phyloP scores from a whole-genome alignment of 768 basidiomycete species.

The Naganishia onofrii region DNA sequence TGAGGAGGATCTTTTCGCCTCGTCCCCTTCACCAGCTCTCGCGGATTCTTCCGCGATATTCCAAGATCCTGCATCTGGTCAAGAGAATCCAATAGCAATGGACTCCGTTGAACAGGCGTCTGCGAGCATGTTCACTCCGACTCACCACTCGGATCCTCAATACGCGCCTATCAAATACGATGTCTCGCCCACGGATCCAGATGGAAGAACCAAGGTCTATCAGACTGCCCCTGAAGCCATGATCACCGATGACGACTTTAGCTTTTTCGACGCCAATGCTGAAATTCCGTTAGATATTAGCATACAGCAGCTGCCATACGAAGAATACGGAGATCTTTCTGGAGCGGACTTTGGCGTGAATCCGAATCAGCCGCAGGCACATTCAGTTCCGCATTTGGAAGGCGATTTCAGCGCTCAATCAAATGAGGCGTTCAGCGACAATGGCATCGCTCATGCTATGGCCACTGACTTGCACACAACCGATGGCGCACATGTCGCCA shows the following conservation, averaged over 20 bases:
- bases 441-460: neutral
- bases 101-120: conserved; percentile 32
- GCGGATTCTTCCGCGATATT: neutral
- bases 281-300: neutral
- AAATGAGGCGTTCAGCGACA: neutral
- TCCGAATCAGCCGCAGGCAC: neutral
- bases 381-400: neutral
- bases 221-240: conserved; percentile 2
- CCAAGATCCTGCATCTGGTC: conserved; percentile 7
- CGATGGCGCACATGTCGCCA: neutral
- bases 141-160: neutral
- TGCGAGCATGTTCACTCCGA: conserved; percentile 20
- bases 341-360: conserved; percentile 5
- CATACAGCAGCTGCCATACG: neutral
- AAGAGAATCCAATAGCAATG: conserved; percentile 1
- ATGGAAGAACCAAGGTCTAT: conserved; percentile 1
- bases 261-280: conserved; percentile 34
- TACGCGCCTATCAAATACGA: conserved; percentile 13
- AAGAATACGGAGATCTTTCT: conserved; percentile 7
- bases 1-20: conserved; percentile 19
- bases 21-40: conserved; percentile 10
- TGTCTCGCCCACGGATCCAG: conserved; percentile 27
- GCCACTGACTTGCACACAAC: neutral
- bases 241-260: conserved; percentile 43
- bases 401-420: neutral